Evolutionary conservation across 2,329 filamentous ascomycete genomes (phyloP), one percentile per base, ranked within the genome.

Genomic region (Trichoderma simmonsii): DNA sequence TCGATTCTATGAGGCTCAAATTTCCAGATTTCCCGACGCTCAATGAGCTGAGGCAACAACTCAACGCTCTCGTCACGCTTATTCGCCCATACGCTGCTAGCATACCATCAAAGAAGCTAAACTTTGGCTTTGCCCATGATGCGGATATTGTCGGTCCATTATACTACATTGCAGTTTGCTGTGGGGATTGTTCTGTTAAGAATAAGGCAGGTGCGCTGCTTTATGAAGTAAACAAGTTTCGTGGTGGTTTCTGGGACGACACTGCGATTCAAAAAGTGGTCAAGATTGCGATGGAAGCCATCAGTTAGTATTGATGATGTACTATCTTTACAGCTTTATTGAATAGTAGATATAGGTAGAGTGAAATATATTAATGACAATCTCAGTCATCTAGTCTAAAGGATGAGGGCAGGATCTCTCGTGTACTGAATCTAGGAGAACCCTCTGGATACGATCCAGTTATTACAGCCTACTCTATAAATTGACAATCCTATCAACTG

Each of bases 301-400:
- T 48, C 18, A n/a, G 8, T n/a, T n/a, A 48, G 39, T 8, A 48
- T n/a, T 7, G 18, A 48, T 48, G 7, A n/a, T 48, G 7, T 48
- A n/a, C 18, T 11, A 9, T 48, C 39, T n/a, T 1, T 7, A n/a
- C 3, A 3, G 7, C 1, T n/a, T 1, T 2, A 5, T 2, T 48
- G 1, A 4, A 48, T 2, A 48, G 0, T 9, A 48, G 7, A n/a
- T n/a, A 48, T 9, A n/a, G 39, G 18, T 3, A n/a, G 18, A 14
- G 36, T 2, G 8, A 43, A 43, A 8, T 43, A 43, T 43, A 43
- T 43, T 4, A 18, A 43, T 43, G 11, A 34, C 32, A 43, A 43
- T 43, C 2, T 18, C 15, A 9, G 8, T 43, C 4, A n/a, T n/a
- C 39, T 0, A n/a, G 11, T n/a, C 3, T 48, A 5, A 9, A 0